These are phyloP conservation scores for Epichloe glyceriae DNA, from an alignment of 2,329 filamentous ascomycete genomes.

Conservation along the genomic window DNA sequence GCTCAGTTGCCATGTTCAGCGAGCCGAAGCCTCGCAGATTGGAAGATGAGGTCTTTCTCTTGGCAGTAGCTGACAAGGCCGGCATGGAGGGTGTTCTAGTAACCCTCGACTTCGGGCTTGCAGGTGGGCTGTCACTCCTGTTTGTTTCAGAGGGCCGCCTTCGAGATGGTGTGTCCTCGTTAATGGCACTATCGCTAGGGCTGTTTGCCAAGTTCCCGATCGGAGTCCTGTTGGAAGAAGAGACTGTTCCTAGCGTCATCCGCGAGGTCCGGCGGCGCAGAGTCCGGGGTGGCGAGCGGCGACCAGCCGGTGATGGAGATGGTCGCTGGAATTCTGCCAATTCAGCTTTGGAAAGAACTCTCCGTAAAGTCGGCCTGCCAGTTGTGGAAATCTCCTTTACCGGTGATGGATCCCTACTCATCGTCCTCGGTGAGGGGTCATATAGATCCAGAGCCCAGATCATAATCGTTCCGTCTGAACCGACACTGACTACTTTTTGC, in stretches of 20 bases:
- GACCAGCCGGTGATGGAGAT: constrained; percentile 28
- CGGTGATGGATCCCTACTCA: constrained; percentile 41
- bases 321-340: constrained; percentile 63
- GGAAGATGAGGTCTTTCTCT: constrained; percentile 35
- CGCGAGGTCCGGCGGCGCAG: constrained; percentile 42
- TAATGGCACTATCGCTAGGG: constrained; percentile 24
- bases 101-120: constrained; percentile 34
- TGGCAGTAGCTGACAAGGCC: constrained; percentile 29
- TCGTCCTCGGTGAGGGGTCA: constrained; percentile 26
- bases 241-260: constrained; percentile 27
- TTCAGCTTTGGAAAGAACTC: constrained; percentile 77
- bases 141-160: constrained; percentile 32
- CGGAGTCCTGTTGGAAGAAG: constrained; percentile 25
- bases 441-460: constrained; percentile 52
- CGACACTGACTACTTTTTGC: constrained; percentile 56
- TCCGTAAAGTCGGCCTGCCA: constrained; percentile 61
- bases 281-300: constrained; percentile 42
- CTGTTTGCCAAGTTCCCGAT: constrained; percentile 26
- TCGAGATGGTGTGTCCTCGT: constrained; percentile 35
- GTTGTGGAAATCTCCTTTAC: constrained; percentile 41
- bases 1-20: constrained; percentile 50
- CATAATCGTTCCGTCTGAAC: constrained; percentile 73
- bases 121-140: constrained; percentile 34
- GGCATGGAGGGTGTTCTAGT: constrained; percentile 42
- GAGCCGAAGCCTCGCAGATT: constrained; percentile 40